Base-by-base conservation (phyloP, 163 green algal species). In the Smithsoniella earleae region DNA sequence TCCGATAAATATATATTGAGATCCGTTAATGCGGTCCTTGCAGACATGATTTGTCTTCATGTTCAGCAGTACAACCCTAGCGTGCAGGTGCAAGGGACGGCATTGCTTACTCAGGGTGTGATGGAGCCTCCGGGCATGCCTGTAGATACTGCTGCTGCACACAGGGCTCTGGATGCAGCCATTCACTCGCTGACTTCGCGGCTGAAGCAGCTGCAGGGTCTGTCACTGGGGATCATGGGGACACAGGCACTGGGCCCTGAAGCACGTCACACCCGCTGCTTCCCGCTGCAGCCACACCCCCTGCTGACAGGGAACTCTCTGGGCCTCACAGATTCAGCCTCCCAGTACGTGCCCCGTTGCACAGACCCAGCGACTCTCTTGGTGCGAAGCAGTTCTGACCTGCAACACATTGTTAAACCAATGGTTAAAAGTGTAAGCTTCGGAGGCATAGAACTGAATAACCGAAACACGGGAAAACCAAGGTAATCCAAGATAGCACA, bases 131-230 rank as follows among this genome's bases (percentile, higher is more conserved):
- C 55, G 16, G 55, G 25, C 55, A 13, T 34, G 18, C 0, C 16
- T 34, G 58, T 5, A 30, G 58, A 69, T 31, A 33, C 3, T 6
- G 25, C 6, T 34, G 8, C 27, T 34, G 58, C 25, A 6, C 58
- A 69, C 16, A 30, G 58, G 16, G 20, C 58, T 30, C 58, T 69
- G 25, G 58, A 69, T 31, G 58, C 58, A n/a, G 58, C 58, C 20
- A 33, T 34, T 30, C 58, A 40, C 58, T 22, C 16, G 18, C 27
- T 69, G 0, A 45, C 58, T 18, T 6, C 38, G 58, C 58, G 58
- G 5, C 58, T 69, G n/a, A 30, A 36, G 58, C 58, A 69, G 25
- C 58, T 69, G 40, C 58, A 69, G 58, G 58, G 58, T 34, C 58
- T 69, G 27, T 69, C 58, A 16, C 58, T 69, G 25, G 58, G 30